Evolutionary conservation across 192 early-diverging fungal genomes (phyloP).

Genomic region (Coemansia sp.): DNA sequence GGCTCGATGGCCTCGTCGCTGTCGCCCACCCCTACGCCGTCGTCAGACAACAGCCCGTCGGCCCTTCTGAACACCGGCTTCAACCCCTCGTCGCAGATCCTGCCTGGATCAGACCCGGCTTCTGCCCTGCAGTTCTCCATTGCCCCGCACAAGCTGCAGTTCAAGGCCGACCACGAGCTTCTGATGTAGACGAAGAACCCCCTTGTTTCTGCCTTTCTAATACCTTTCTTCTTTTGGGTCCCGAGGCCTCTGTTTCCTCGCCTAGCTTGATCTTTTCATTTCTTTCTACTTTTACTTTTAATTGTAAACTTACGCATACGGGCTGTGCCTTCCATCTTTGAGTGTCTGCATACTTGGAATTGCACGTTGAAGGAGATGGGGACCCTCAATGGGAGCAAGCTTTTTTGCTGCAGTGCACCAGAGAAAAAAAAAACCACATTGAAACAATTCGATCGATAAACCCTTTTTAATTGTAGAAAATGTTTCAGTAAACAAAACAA

Average conservation of each 20-base stretch:
- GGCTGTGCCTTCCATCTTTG: no score
- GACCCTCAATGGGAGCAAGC: no score
- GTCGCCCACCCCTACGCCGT: constrained; percentile 46
- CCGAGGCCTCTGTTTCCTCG: constrained; percentile 4
- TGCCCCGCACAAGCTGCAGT: constrained; percentile 46
- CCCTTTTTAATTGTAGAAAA: no score
- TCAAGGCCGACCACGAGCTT: constrained; percentile 43
- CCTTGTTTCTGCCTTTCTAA: not conserved
- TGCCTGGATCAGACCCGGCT: constrained; percentile 8
- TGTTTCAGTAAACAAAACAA: no score
- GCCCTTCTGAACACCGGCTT: constrained; percentile 5
- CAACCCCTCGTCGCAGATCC: not conserved
- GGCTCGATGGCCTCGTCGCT: constrained; percentile 24
- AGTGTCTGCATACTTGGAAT: no score
- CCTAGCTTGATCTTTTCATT: no score
- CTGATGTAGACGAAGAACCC: constrained; percentile 23
- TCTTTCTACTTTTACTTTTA: not conserved
- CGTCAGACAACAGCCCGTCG: constrained; percentile 20
- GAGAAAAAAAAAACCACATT: no score
- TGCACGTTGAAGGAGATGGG: no score
- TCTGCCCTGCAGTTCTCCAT: constrained; percentile 34
- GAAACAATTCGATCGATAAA: no score
- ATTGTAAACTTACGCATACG: no score
- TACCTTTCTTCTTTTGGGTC: constrained; percentile 5
- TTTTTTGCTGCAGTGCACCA: no score